Evolutionary conservation across 208 protist genomes (phyloP), one percentile per base, ranked within the genome.

Genomic region (Herpetomonas tarakana): DNA sequence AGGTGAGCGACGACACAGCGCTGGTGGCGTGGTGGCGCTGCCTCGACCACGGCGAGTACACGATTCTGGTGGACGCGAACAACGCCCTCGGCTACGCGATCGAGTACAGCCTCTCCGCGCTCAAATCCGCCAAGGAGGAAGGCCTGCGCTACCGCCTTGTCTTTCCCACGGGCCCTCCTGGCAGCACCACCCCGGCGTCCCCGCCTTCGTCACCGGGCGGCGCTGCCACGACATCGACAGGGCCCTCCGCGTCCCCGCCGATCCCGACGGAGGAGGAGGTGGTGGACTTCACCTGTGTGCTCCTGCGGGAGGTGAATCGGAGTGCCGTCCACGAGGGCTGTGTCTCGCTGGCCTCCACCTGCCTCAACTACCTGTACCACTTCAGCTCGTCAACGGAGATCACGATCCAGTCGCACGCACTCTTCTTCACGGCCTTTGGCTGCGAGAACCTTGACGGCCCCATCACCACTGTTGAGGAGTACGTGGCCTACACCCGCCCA

Each of bases 21-120:
- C 68, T 92, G 29, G 84, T 92, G 53, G 83, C 77, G 53, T 92
- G 83, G 82, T 95, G 88, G 86, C 78, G 81, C 55, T 87, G 81
- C 62, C 58, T 88, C 21, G 80, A 87, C 35, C 58, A 87, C 46
- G 72, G 77, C 14, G 57, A 50, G 45, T 95, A 83, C 68, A 82
- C 68, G 39, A 83, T 95, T 53, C 68, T 92, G 9, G 81, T 90
- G 2, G 85, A 92, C 71, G 65, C 71, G 24, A 68, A 74, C 70
- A 81, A 83, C 59, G 64, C 83, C 3, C 74, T 92, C n/a, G 81
- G 78, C 27, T 77, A 76, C 35, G 62, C 81, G 16, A 72, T 92
- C 39, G 88, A 95, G 70, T 76, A 88, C 50, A 81, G 78, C 47
- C 54, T 94, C 9, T 83, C 59, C 68, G 83, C 81, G 24, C 68